Conservation (phyloP, 1,284 basidiomycete species). For the Crucibulum parvulum region DNA sequence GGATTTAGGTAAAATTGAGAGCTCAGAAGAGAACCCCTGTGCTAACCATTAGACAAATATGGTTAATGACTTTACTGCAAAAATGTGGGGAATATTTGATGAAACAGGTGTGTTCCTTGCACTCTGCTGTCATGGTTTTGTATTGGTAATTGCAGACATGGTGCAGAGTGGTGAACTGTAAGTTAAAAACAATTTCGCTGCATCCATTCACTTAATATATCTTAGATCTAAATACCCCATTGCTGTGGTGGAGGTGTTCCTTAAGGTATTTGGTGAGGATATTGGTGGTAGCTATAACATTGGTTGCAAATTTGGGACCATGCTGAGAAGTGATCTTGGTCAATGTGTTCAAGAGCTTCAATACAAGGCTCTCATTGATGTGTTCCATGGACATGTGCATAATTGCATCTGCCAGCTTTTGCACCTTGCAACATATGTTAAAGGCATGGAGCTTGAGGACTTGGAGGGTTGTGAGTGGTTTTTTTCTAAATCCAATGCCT, state of each 20-base stretch:
- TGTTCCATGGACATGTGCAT: slow-evolving; percentile 39
- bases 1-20: neutral
- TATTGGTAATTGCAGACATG: slow-evolving; percentile 21
- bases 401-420: slow-evolving; percentile 32
- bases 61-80: slow-evolving; percentile 16
- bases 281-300: slow-evolving; percentile 35
- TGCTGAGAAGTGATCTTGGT: slow-evolving; percentile 18
- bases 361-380: slow-evolving; percentile 25
- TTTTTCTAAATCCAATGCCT: slow-evolving; percentile 36
- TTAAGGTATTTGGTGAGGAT: slow-evolving; percentile 25
- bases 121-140: slow-evolving; percentile 24
- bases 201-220: neutral
- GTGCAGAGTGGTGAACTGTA: slow-evolving; percentile 27
- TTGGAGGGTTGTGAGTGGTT: slow-evolving; percentile 34
- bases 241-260: slow-evolving; percentile 25
- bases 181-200: slow-evolving; percentile 1
- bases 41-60: slow-evolving; percentile 29
- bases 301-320: slow-evolving; percentile 23
- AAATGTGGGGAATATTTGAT: slow-evolving; percentile 37
- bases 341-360: neutral
- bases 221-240: slow-evolving; percentile 42
- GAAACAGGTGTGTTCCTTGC: slow-evolving; percentile 35
- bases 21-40: slow-evolving; percentile 16
- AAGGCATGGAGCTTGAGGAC: slow-evolving; percentile 35
- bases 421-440: slow-evolving; percentile 26